Evolutionary conservation across 2,329 filamentous ascomycete genomes (phyloP).

Genomic region (Sporothrix variecibatus): DNA sequence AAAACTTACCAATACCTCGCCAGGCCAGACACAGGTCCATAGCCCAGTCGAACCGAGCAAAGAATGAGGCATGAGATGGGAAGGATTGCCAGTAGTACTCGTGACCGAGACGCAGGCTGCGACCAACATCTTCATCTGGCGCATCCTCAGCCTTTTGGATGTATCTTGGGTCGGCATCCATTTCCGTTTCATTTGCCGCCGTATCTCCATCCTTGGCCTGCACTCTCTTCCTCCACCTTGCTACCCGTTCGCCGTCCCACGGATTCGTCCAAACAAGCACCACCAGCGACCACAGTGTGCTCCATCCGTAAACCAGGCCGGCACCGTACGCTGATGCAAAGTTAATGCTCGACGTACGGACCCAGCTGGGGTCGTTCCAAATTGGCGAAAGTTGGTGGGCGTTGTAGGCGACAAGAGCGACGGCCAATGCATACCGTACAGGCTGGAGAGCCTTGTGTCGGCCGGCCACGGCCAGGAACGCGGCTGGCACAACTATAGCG

Average conservation of each 20-base stretch:
- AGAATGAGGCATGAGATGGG: constrained; percentile 52
- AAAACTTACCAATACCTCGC: constrained; percentile 52
- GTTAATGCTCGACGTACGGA: constrained; percentile 51
- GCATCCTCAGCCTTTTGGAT: constrained; percentile 30
- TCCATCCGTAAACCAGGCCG: constrained; percentile 55
- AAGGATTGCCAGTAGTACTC: constrained; percentile 64
- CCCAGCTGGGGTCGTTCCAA: not conserved
- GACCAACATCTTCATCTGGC: constrained; percentile 32
- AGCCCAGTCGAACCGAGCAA: constrained; percentile 56
- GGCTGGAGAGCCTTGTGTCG: constrained; percentile 46
- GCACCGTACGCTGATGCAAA: constrained; percentile 52
- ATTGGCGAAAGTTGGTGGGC: constrained; percentile 37
- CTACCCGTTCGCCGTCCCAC: constrained; percentile 55
- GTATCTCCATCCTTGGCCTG: not conserved
- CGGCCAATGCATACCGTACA: constrained; percentile 51
- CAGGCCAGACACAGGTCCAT: constrained; percentile 57
- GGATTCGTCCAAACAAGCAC: constrained; percentile 57
- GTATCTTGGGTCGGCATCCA: not conserved
- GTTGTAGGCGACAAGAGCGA: constrained; percentile 48
- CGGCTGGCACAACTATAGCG: constrained; percentile 50
- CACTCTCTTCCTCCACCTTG: constrained; percentile 30
- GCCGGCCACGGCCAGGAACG: constrained; percentile 55
- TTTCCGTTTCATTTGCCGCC: not conserved
- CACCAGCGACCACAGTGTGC: constrained; percentile 51
- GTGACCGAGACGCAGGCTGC: constrained; percentile 37